These are phyloP conservation scores for Kluyveromyces nonfermentans DNA, from an alignment of 805 yeast genomes.

Conservation along the genomic window DNA sequence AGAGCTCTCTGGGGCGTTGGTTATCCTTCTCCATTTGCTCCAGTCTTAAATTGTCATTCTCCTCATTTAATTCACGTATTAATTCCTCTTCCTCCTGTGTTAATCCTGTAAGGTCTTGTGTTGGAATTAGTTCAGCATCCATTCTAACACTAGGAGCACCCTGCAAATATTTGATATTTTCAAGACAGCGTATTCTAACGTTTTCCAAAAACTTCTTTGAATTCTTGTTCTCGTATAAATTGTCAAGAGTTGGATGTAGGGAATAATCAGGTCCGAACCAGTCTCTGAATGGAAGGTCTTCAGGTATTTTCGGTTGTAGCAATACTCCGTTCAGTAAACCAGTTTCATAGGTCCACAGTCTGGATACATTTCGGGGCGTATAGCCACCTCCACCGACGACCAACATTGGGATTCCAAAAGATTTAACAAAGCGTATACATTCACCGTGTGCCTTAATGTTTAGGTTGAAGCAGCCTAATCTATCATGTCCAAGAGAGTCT, in stretches of 20 bases:
- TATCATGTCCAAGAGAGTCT: slow-evolving; percentile 86
- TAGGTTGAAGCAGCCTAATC: slow-evolving; percentile 88
- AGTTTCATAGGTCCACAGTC: slow-evolving; percentile 94
- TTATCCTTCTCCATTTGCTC: slow-evolving; percentile 33
- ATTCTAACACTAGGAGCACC: slow-evolving; percentile 94
- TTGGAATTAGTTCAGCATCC: slow-evolving; percentile 77
- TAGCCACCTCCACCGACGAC: slow-evolving; percentile 98
- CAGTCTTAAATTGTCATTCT: slow-evolving; percentile 28
- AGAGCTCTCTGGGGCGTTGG: slow-evolving; percentile 28
- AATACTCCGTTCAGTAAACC: slow-evolving; percentile 76
- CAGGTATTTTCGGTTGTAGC: slow-evolving; percentile 68
- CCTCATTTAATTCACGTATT: slow-evolving; percentile 27
- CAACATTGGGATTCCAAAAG: slow-evolving; percentile 82
- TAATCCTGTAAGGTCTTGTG: slow-evolving; percentile 32
- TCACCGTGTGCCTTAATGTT: slow-evolving; percentile 92
- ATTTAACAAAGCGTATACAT: slow-evolving; percentile 82
- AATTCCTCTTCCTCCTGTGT: slow-evolving; percentile 35
- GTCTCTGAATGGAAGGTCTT: slow-evolving; percentile 61
- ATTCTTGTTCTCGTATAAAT: slow-evolving; percentile 77
- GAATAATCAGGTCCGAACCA: slow-evolving; percentile 89
- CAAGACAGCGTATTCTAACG: slow-evolving; percentile 64
- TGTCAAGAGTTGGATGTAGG: slow-evolving; percentile 75
- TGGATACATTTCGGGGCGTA: slow-evolving; percentile 88
- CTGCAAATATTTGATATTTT: slow-evolving; percentile 69
- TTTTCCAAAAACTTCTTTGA: slow-evolving; percentile 74